These are phyloP conservation scores for Trichomonascaceae sp. DNA, from an alignment of 1,139 yeast genomes.

Conservation along the genomic window DNA sequence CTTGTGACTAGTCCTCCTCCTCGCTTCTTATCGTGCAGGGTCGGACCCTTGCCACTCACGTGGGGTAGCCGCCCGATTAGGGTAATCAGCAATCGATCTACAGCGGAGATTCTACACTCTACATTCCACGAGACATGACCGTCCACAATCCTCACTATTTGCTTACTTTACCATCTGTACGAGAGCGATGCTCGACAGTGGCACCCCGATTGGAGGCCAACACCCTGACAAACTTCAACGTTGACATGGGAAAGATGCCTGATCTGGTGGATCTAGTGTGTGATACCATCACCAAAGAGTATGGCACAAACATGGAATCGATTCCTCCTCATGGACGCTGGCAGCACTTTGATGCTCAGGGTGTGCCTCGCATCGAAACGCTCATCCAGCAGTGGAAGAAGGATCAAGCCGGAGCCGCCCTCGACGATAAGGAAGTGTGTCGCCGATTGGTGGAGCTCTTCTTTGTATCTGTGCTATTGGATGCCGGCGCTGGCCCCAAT, in stretches of 20 bases:
- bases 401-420: slow-evolving; percentile 7
- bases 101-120: too few species aligned
- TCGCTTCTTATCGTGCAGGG: too few species aligned
- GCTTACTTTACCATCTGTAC: slow-evolving; percentile 37
- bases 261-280: slow-evolving; percentile 23
- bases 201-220: slow-evolving; percentile 27
- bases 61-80: too few species aligned
- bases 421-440: slow-evolving; percentile 32
- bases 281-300: slow-evolving; percentile 30
- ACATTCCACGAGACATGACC: too few species aligned
- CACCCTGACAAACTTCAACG: slow-evolving; percentile 32
- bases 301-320: slow-evolving; percentile 23
- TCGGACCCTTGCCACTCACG: too few species aligned
- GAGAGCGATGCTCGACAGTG: slow-evolving; percentile 36
- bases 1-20: too few species aligned
- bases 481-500: slow-evolving; percentile 49
- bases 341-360: slow-evolving; percentile 45
- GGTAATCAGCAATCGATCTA: too few species aligned
- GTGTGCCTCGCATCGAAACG: slow-evolving; percentile 29
- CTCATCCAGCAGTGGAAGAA: slow-evolving; percentile 28
- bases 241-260: slow-evolving; percentile 30
- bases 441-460: slow-evolving; percentile 40
- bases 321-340: slow-evolving; percentile 55
- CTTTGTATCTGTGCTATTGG: slow-evolving; percentile 43
- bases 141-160: too few species aligned